Evolutionary conservation across 2,329 filamentous ascomycete species (phyloP).

Genomic region (Colletotrichum sp.): DNA sequence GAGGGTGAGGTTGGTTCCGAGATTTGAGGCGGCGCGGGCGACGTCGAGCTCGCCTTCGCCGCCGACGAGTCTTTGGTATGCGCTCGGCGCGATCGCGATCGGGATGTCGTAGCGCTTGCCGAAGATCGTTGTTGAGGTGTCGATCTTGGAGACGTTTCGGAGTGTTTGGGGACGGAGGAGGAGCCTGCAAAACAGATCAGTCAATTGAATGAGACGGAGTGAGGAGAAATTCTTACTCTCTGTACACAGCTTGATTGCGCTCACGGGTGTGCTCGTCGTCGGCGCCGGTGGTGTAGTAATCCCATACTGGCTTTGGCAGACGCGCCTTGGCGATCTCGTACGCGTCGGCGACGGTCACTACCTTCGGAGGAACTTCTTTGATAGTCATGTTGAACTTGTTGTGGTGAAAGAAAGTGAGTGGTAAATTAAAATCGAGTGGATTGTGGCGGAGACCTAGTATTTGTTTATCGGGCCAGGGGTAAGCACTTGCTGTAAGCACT

Average conservation of each 20-base stretch:
- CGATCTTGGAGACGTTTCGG: constrained; percentile 22
- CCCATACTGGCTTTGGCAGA: constrained; percentile 19
- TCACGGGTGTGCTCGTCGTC: constrained; percentile 24
- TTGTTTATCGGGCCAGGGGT: not conserved
- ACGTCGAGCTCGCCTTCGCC: constrained; percentile 31
- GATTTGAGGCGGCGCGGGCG: constrained; percentile 25
- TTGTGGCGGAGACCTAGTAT: not conserved
- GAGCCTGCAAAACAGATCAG: not conserved
- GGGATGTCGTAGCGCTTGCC: constrained; percentile 25
- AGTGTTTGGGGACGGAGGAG: constrained; percentile 20
- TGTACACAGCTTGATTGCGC: constrained; percentile 21
- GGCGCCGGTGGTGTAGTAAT: constrained; percentile 28
- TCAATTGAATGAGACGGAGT: too few relatives aligned
- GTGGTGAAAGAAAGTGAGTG: not conserved
- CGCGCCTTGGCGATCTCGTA: constrained; percentile 4
- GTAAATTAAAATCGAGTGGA: not conserved
- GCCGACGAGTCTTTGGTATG: constrained; percentile 31
- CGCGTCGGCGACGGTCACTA: constrained; percentile 21
- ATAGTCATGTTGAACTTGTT: not conserved
- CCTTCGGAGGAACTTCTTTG: not conserved
- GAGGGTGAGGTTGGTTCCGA: constrained; percentile 30
- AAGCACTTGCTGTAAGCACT: not conserved
- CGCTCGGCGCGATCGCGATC: constrained; percentile 33
- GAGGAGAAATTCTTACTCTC: constrained; percentile 9
- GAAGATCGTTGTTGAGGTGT: constrained; percentile 21